These are phyloP conservation scores for Flaveria floridana DNA, from an alignment of 140 eudicot genomes.

Conservation along the genomic window DNA sequence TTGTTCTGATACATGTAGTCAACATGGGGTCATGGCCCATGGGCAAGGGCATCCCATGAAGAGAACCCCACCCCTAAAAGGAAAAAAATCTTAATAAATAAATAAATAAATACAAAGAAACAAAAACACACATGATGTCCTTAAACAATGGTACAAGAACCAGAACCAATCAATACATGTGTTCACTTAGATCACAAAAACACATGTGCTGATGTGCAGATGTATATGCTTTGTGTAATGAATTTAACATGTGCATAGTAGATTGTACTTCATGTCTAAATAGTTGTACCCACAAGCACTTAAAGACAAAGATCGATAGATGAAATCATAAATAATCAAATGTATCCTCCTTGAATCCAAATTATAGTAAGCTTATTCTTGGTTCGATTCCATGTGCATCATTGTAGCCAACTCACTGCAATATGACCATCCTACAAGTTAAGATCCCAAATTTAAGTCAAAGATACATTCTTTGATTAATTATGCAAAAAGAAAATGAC, in stretches of 20 bases:
- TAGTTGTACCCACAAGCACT: neutral
- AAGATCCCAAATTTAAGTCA: no score
- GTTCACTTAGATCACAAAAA: constrained; percentile 27
- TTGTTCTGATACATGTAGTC: constrained; percentile 31
- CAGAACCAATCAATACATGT: constrained; percentile 36
- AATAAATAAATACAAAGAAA: constrained; percentile 1
- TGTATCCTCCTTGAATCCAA: no score
- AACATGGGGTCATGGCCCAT: constrained; percentile 21
- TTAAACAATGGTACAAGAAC: constrained; percentile 29
- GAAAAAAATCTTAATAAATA: no score
- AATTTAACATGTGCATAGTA: constrained; percentile 5
- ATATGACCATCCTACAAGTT: no score
- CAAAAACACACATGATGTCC: constrained; percentile 38
- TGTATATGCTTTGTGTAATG: constrained; percentile 18
- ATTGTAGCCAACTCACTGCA: no score
- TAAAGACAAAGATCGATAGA: neutral
- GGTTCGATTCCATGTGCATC: no score
- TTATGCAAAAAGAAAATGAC: no score
- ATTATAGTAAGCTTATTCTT: no score
- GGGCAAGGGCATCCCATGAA: constrained; percentile 16
- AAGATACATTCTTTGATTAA: no score
- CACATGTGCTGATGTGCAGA: constrained; percentile 34
- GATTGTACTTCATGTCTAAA: constrained; percentile 10
- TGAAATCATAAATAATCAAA: neutral
- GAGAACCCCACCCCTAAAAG: constrained; percentile 1